Conservation (phyloP, 495 filamentous ascomycete genomes). For the Chaetomium fimeti region DNA sequence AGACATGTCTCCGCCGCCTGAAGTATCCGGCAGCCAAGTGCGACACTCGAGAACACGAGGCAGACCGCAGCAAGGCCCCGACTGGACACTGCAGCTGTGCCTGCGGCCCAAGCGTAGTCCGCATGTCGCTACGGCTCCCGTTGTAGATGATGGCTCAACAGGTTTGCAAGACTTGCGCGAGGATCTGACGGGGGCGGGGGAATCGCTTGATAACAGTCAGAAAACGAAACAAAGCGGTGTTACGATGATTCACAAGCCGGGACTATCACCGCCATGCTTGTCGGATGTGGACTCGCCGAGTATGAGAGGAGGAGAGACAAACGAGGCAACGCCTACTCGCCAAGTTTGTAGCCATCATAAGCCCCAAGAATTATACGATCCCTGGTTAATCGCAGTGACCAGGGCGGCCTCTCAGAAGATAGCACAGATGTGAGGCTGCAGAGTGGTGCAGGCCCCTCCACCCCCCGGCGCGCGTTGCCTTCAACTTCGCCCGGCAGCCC, state of each 20-base stretch:
- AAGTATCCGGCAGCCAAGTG: constrained; percentile 2
- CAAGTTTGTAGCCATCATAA: neutral
- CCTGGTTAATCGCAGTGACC: neutral
- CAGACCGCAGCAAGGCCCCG: neutral
- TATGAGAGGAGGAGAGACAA: neutral
- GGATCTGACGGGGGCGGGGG: neutral
- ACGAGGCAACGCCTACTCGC: neutral
- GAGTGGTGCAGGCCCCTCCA: neutral
- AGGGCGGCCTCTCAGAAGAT: neutral
- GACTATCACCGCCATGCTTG: neutral
- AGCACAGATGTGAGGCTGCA: neutral
- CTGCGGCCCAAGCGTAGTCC: constrained; percentile 10
- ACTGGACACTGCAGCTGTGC: neutral
- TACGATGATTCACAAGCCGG: neutral
- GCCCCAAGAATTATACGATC: neutral
- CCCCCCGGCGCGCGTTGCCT: neutral
- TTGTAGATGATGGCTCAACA: neutral
- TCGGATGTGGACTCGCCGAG: neutral
- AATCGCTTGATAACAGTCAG: neutral
- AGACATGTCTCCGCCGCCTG: constrained; percentile 9
- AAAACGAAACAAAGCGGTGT: neutral
- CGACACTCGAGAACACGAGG: neutral
- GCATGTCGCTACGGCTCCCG: neutral
- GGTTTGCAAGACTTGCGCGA: neutral
- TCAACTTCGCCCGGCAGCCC: neutral